Evolutionary conservation across 1,139 yeast species (phyloP), one percentile per base, ranked within the genome.

Genomic region (Debaryomycetaceae sp.): DNA sequence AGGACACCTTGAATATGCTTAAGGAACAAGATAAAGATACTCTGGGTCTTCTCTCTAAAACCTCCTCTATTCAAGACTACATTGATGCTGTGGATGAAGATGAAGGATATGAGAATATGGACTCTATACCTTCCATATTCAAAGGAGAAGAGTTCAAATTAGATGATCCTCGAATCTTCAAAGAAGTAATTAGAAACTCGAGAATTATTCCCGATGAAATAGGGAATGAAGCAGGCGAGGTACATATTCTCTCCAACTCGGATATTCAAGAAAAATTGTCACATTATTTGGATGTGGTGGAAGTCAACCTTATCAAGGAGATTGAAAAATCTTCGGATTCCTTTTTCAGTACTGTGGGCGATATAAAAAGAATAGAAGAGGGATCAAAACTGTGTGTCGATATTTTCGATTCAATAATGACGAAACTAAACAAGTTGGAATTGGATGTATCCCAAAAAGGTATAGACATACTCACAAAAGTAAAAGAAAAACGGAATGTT

Each of bases 111-210:
- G 31, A 27, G 11, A 27, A 27, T 27, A 49, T 57, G 42, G 45
- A 67, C 2, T 56, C 72, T 1, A 79, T 93, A 3, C 98, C 99
- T 0, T 64, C 67, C 5, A 80, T 88, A 2, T 95, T 80, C 56
- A 81, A 84, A 49, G 80, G 78, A 36, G 70, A 78, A 5, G 78
- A 83, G 42, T 93, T 93, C 64, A 76, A 89, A 51, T 72, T 93
- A 36, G 97, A 93, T 58, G 90, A 95, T 59, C 97, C 97, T 4
- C 73, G 97, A 46, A 76, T 84, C 1, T 93, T 93, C 63, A 82
- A 82, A 49, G 72, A 79, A 46, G 96, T 91, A 1, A 76, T 87
- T 34, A 87, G 81, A 44, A 74, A 76, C 41, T 62, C 78, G 4
- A 68, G 72, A 11, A 66, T 80, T 24, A 50, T 72, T 5, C 59